Evolutionary conservation across 2,329 filamentous ascomycete species (phyloP), one percentile per base, ranked within the genome.

Genomic region (Talaromyces sp.): DNA sequence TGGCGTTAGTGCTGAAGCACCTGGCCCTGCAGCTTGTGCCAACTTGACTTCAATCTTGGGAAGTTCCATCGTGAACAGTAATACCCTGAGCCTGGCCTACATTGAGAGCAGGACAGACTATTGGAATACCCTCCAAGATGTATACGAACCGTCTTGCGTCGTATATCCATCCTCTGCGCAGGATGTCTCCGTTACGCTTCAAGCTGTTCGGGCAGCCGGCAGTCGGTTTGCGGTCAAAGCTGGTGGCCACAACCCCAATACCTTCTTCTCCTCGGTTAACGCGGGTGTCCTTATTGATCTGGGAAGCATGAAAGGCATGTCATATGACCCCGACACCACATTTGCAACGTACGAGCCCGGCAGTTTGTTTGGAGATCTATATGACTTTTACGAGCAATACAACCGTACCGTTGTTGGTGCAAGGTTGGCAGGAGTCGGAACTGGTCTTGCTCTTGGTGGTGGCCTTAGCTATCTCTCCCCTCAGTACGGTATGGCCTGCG

Each of bases 121-220:
- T 29, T 51, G 47, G 47, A 74, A 72, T 31, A 68, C 70, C 0
- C 65, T 68, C 2, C 72, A 72, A 47, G 68, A 69, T 63, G 53
- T 45, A 5, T 74, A 74, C 45, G 66, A 67, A 19, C 72, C 72
- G 0, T 69, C 72, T 0, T 74, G 72, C 40, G 64, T 74, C 17
- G 67, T 74, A 2, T 71, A 73, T 63, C 71, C 72, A 4, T 59
- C 66, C 8, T 69, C 70, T 0, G 70, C 72, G 0, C 68, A 72
- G 49, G 72, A 74, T 63, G 72, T 74, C 13, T 74, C 72, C n/a
- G 56, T 66, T 8, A 63, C 70, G 8, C 61, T 74, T 3, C 66
- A 71, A 45, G 72, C 70, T 3, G 69, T 74, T 27, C 69, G 67
- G 29, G 69, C 68, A 17, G 70, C 72, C 10, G 72, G 67, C n/a